Percentiles rank a stretch among this genome's conserved stretches.
phyloP scores from a whole-genome alignment of 2,329 filamentous ascomycete species.

The Elsinoe batatas region DNA sequence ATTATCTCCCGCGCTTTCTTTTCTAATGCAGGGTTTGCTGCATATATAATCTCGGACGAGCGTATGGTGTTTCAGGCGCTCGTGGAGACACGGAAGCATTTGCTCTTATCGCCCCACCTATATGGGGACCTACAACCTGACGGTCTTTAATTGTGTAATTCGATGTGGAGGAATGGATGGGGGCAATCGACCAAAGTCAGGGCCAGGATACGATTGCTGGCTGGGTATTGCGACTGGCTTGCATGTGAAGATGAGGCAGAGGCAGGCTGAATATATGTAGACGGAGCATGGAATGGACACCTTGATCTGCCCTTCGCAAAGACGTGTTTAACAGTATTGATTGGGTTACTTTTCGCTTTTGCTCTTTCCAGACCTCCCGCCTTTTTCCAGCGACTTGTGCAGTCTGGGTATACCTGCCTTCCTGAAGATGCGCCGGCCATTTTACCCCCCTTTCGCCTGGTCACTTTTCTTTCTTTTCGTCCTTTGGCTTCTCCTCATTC shows the following conservation, averaged over 20 bases:
- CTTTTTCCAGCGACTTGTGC: neutral
- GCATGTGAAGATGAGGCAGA: neutral
- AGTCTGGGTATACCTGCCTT: neutral
- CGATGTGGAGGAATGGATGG: neutral
- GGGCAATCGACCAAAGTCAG: neutral
- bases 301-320: neutral
- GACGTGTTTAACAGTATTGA: neutral
- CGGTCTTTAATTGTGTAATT: slow-evolving; percentile 10
- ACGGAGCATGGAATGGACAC: neutral
- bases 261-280: neutral
- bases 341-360: neutral
- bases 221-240: neutral
- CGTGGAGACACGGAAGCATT: neutral
- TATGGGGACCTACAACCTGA: neutral
- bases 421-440: neutral
- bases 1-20: neutral
- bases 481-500: slow-evolving; percentile 7
- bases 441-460: neutral
- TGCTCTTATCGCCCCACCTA: neutral
- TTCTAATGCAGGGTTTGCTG: neutral
- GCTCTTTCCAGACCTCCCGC: too few relatives aligned
- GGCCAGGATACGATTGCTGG: neutral
- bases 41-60: neutral
- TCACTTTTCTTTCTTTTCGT: slow-evolving; percentile 10
- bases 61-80: slow-evolving; percentile 1